Conservation (phyloP, 495 filamentous ascomycete species). For the Aspergillus steynii region DNA sequence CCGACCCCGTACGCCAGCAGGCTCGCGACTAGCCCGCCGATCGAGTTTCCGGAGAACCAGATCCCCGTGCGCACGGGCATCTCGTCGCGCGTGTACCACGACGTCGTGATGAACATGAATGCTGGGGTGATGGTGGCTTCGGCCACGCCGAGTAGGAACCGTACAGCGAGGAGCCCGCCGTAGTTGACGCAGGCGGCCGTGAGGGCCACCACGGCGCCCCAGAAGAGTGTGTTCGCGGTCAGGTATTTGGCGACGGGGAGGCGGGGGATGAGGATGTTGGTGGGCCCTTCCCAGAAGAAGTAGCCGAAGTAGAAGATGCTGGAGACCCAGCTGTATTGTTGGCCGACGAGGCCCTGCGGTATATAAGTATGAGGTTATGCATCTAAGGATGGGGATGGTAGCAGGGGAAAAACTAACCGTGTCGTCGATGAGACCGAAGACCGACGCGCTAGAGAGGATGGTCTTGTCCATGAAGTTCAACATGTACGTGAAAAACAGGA, state of each 20-base stretch:
- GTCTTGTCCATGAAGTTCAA: slow-evolving; percentile 55
- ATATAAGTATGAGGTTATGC: slow-evolving; percentile 29
- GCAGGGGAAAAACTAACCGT: slow-evolving; percentile 22
- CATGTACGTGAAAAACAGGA: slow-evolving; percentile 30
- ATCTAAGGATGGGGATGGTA: background rate
- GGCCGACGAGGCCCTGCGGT: slow-evolving; percentile 44
- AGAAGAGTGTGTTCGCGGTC: slow-evolving; percentile 54
- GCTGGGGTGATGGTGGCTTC: slow-evolving; percentile 52
- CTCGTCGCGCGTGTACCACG: slow-evolving; percentile 56
- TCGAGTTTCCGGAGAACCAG: slow-evolving; percentile 61
- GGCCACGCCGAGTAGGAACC: slow-evolving; percentile 52
- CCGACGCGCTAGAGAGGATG: slow-evolving; percentile 53
- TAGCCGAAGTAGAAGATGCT: slow-evolving; percentile 66
- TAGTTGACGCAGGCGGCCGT: slow-evolving; percentile 40
- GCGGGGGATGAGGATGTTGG: slow-evolving; percentile 48
- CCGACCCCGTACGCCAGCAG: slow-evolving; percentile 59
- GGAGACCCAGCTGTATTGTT: slow-evolving; percentile 60
- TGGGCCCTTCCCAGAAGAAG: slow-evolving; percentile 37
- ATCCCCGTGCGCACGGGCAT: slow-evolving; percentile 60
- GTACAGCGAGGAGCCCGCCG: slow-evolving; percentile 36
- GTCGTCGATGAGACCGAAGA: slow-evolving; percentile 49
- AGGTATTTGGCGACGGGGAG: slow-evolving; percentile 57
- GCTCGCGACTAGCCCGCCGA: slow-evolving; percentile 57
- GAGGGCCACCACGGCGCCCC: slow-evolving; percentile 56
- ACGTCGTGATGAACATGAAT: slow-evolving; percentile 43